phyloP scores from a whole-genome alignment of 1,284 basidiomycete genomes.

The Cutaneotrichosporon cutaneum region DNA sequence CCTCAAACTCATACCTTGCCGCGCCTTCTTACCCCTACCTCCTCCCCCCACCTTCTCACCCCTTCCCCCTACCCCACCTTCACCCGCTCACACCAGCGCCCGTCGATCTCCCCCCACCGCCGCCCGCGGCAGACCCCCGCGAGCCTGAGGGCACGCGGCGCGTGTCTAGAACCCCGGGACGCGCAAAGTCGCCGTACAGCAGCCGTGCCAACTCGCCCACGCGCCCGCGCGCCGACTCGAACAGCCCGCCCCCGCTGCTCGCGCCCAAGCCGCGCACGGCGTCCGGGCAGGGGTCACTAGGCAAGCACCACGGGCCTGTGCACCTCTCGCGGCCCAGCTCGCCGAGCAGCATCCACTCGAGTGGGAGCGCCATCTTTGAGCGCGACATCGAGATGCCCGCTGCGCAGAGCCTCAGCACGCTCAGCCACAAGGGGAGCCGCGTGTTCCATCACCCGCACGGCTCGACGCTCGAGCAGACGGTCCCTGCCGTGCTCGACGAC shows the following conservation, averaged over 20 bases:
- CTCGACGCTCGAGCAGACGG: conserved; percentile 44
- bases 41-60: background rate
- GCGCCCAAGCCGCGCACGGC: conserved; percentile 21
- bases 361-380: conserved; percentile 51
- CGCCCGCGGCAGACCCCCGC: conserved; percentile 45
- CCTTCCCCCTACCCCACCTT: conserved; percentile 4
- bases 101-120: conserved; percentile 49
- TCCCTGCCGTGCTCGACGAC: conserved; percentile 52
- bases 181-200: conserved; percentile 35
- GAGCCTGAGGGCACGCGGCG: conserved; percentile 37
- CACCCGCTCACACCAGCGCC: conserved; percentile 27
- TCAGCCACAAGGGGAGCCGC: conserved; percentile 45
- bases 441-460: conserved; percentile 47
- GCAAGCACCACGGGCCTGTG: background rate
- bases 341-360: conserved; percentile 46
- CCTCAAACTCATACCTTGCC: background rate
- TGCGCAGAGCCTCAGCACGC: conserved; percentile 36
- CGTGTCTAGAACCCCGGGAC: conserved; percentile 40
- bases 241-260: conserved; percentile 23
- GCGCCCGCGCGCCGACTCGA: conserved; percentile 18
- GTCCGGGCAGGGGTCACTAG: background rate
- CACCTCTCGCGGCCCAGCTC: conserved; percentile 40
- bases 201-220: conserved; percentile 39
- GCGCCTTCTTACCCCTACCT: background rate
- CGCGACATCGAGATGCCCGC: conserved; percentile 49